phyloP scores from a whole-genome alignment of 768 basidiomycete genomes.

The Cantharellus cinnabarinus region DNA sequence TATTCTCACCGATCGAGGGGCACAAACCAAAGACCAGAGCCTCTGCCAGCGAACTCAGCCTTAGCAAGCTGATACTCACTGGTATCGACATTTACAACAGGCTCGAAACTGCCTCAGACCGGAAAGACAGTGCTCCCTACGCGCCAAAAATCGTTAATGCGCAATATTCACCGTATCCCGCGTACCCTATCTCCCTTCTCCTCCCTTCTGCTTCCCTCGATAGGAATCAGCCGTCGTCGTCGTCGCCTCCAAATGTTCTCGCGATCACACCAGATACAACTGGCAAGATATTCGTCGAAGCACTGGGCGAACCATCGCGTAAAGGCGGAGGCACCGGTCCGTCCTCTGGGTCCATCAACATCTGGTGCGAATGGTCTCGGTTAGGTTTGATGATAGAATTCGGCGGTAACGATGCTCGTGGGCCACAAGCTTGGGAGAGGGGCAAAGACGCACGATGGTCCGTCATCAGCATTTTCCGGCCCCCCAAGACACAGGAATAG shows the following conservation, averaged over 20 bases:
- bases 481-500: background rate
- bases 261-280: slow-evolving; percentile 30
- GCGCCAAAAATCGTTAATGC: slow-evolving; percentile 4
- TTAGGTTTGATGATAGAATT: slow-evolving; percentile 75
- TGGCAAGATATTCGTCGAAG: slow-evolving; percentile 57
- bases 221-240: slow-evolving; percentile 1
- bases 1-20: slow-evolving; percentile 44
- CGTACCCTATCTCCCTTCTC: slow-evolving; percentile 30
- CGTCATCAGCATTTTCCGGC: slow-evolving; percentile 32
- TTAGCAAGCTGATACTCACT: slow-evolving; percentile 34
- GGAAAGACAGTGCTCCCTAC: slow-evolving; percentile 13
- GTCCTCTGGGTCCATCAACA: slow-evolving; percentile 64
- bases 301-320: slow-evolving; percentile 67
- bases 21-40: slow-evolving; percentile 33
- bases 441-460: slow-evolving; percentile 69
- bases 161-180: slow-evolving; percentile 37
- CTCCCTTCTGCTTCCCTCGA: slow-evolving; percentile 6
- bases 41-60: slow-evolving; percentile 17
- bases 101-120: slow-evolving; percentile 16
- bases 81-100: slow-evolving; percentile 72
- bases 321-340: slow-evolving; percentile 84
- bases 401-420: slow-evolving; percentile 54
- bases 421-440: slow-evolving; percentile 71
- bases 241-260: slow-evolving; percentile 12
- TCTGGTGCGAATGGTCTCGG: slow-evolving; percentile 84